Conservation (phyloP, 2,329 filamentous ascomycete genomes). For the Hymenoscyphus salicellus region DNA sequence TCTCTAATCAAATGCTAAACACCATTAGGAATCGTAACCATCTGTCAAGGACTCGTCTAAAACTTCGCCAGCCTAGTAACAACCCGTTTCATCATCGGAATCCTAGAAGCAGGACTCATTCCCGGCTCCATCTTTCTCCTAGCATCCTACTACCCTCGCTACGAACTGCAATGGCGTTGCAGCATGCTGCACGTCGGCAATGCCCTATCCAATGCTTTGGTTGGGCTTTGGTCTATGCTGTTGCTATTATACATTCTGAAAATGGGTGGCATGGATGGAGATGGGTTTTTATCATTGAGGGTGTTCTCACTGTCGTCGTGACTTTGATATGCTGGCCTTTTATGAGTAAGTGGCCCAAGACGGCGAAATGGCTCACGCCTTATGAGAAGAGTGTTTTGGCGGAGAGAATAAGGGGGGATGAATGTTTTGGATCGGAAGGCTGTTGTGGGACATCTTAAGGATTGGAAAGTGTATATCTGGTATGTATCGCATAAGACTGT, state of each 20-base stretch:
- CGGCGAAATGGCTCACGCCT: neutral
- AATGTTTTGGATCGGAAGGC: neutral
- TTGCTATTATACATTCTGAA: neutral
- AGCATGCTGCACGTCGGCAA: neutral
- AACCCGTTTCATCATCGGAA: neutral
- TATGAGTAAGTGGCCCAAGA: neutral
- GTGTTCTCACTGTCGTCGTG: neutral
- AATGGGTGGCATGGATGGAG: neutral
- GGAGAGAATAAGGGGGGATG: neutral
- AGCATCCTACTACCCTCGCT: neutral
- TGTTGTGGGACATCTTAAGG: neutral
- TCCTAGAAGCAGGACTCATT: neutral
- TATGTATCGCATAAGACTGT: too few relatives aligned
- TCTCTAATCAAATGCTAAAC: neutral
- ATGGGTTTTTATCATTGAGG: neutral
- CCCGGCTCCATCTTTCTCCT: neutral
- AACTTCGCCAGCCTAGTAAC: neutral
- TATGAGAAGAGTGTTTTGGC: neutral
- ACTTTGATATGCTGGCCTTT: neutral
- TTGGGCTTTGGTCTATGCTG: neutral
- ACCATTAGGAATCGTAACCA: neutral
- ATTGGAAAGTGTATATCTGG: neutral
- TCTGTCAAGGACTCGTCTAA: neutral
- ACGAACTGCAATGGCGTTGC: neutral
- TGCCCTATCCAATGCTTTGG: neutral